Conservation (phyloP, 2,329 filamentous ascomycete genomes). For the Scedosporium aurantiacum region DNA sequence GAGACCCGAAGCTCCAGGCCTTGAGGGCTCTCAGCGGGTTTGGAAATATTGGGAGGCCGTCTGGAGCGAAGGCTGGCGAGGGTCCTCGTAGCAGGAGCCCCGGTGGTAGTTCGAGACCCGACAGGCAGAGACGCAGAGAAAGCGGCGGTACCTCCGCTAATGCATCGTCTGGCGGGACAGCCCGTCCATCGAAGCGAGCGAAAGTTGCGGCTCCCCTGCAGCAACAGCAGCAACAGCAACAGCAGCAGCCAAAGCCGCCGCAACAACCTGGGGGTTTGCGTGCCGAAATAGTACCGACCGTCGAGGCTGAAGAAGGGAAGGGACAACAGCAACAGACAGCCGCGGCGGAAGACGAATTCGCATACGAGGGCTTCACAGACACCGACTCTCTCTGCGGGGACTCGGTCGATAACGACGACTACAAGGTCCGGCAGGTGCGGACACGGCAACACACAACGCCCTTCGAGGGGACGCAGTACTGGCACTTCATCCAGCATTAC, state of each 20-base stretch:
- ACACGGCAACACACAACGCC: conserved; percentile 34
- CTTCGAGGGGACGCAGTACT: conserved; percentile 40
- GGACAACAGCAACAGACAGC: conserved; percentile 9
- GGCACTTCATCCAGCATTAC: conserved; percentile 29
- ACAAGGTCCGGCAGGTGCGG: conserved; percentile 41
- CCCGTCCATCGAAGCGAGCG: conserved; percentile 6
- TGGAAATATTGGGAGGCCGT: conserved; percentile 46
- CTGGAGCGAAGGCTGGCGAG: conserved; percentile 27
- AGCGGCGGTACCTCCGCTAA: neutral
- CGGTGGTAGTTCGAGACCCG: neutral
- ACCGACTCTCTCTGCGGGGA: conserved; percentile 38
- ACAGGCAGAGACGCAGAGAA: neutral
- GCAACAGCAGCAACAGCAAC: neutral
- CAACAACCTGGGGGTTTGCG: neutral
- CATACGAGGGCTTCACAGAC: conserved; percentile 37
- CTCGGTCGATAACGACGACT: conserved; percentile 34
- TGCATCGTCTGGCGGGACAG: neutral
- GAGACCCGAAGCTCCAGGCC: conserved; percentile 38
- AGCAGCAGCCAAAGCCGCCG: neutral
- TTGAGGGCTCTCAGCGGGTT: conserved; percentile 42
- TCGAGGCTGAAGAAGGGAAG: neutral
- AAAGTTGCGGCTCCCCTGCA: conserved; percentile 6
- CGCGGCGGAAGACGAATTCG: conserved; percentile 25
- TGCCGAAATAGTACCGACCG: conserved; percentile 7
- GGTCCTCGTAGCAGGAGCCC: conserved; percentile 2